Percentiles rank a stretch among this genome's conserved stretches.
These are phyloP conservation scores for Colletotrichum graminicola DNA, from an alignment of 2,329 filamentous ascomycete species.

Conservation along the genomic window DNA sequence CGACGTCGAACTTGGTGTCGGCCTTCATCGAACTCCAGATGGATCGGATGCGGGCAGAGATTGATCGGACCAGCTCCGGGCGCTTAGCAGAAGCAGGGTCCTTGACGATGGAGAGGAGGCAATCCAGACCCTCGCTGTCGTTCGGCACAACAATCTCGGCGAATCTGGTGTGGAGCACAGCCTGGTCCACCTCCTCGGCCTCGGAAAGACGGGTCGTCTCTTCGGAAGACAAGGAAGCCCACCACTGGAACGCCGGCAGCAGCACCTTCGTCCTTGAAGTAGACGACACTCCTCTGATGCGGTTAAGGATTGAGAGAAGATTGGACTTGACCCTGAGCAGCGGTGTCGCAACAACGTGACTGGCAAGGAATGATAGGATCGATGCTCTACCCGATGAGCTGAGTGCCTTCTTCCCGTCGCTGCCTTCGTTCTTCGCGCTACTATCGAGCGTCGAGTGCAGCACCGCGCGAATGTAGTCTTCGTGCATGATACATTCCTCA, in stretches of 20 bases:
- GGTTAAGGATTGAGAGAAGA: constrained; percentile 79
- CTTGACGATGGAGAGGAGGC: constrained; percentile 62
- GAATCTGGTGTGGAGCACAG: constrained; percentile 57
- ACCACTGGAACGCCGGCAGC: constrained; percentile 79
- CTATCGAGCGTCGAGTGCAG: constrained; percentile 73
- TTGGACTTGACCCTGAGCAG: constrained; percentile 76
- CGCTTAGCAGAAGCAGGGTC: constrained; percentile 54
- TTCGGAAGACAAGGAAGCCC: constrained; percentile 68
- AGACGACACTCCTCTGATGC: constrained; percentile 77
- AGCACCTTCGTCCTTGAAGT: constrained; percentile 79
- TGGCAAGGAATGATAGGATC: constrained; percentile 78
- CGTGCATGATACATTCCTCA: constrained; percentile 89
- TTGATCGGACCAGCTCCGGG: constrained; percentile 69
- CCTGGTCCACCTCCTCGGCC: constrained; percentile 57
- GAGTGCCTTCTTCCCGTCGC: constrained; percentile 63
- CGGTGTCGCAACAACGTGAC: constrained; percentile 78
- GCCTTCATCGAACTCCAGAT: constrained; percentile 81
- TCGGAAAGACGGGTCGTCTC: constrained; percentile 61
- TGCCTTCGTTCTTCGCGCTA: constrained; percentile 53
- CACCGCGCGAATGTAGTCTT: constrained; percentile 74
- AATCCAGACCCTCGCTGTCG: constrained; percentile 64
- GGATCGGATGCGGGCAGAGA: constrained; percentile 76
- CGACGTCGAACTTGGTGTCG: constrained; percentile 69
- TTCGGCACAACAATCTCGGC: constrained; percentile 67
- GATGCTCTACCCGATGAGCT: constrained; percentile 73